Conservation (phyloP, 257 asterid species). For the Ocimum tenuiflorum region DNA sequence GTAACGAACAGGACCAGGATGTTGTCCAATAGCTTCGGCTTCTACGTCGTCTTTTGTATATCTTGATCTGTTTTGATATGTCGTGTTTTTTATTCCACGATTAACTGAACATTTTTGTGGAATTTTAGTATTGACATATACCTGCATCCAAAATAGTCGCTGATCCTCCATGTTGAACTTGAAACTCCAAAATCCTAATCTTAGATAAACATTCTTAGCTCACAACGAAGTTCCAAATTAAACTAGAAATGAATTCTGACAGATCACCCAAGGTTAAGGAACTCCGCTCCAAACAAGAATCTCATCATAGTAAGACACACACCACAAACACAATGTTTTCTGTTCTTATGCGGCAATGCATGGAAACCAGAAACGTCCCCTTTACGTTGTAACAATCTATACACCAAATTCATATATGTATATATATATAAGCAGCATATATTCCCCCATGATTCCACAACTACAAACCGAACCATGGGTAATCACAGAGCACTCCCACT, state of each 20-base stretch:
- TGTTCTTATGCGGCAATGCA: neutral
- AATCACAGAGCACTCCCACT: neutral
- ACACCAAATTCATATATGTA: too few relatives aligned
- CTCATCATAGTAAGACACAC: neutral
- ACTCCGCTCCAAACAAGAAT: neutral
- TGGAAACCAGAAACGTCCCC: neutral
- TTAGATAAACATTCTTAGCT: neutral
- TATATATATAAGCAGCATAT: neutral
- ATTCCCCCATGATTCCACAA: neutral
- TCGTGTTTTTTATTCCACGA: too few relatives aligned
- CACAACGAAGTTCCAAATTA: neutral
- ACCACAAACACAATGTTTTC: neutral
- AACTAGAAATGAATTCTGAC: neutral
- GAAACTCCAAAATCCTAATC: neutral
- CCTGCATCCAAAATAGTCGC: neutral
- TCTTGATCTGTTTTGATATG: too few relatives aligned
- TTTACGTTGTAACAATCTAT: neutral
- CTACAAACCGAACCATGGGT: slow-evolving; percentile 17
- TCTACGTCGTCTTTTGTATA: neutral
- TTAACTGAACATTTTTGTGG: neutral
- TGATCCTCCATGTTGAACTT: neutral
- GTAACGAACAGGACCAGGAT: too few relatives aligned
- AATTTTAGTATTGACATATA: neutral
- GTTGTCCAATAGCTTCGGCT: neutral
- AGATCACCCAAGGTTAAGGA: neutral